These are phyloP conservation scores for Diaporthe batatas DNA, from an alignment of 2,329 filamentous ascomycete genomes.

Conservation along the genomic window DNA sequence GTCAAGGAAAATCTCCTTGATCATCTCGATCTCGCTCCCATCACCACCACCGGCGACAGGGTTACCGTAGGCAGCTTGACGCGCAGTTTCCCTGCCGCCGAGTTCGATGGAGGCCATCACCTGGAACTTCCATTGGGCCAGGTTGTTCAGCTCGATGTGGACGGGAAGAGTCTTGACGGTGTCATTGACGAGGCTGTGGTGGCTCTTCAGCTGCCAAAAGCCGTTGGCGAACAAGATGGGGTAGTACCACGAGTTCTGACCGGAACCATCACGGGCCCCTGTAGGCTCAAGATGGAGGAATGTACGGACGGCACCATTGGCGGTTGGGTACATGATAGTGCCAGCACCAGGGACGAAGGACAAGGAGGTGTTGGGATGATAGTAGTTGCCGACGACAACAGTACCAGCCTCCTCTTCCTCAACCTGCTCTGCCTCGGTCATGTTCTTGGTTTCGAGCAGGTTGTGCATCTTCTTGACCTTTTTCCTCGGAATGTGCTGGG, in stretches of 20 bases:
- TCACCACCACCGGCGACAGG: constrained; percentile 83
- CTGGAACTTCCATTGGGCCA: constrained; percentile 91
- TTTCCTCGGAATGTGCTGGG: constrained; percentile 92
- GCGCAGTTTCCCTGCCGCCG: constrained; percentile 85
- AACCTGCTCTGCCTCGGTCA: constrained; percentile 63
- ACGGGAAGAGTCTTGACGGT: constrained; percentile 87
- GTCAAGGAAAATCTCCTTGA: constrained; percentile 95
- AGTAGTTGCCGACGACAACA: constrained; percentile 82
- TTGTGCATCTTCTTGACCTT: constrained; percentile 90
- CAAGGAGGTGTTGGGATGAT: constrained; percentile 94
- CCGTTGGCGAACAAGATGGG: constrained; percentile 93
- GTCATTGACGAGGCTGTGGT: constrained; percentile 93
- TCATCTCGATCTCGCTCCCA: constrained; percentile 94
- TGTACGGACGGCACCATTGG: constrained; percentile 81
- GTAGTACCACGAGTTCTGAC: constrained; percentile 93
- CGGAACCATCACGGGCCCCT: constrained; percentile 84
- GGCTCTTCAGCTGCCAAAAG: constrained; percentile 94
- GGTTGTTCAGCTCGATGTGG: constrained; percentile 85
- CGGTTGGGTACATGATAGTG: constrained; percentile 72
- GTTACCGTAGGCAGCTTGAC: constrained; percentile 81
- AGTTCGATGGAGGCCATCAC: constrained; percentile 87
- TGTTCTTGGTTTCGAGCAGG: constrained; percentile 72
- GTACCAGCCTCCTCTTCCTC: constrained; percentile 69
- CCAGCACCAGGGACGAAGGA: constrained; percentile 88
- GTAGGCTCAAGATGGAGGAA: constrained; percentile 85